Evolutionary conservation across 306 rosid genomes (phyloP), one percentile per base, ranked within the genome.

Genomic region (Quercus engelmannii): DNA sequence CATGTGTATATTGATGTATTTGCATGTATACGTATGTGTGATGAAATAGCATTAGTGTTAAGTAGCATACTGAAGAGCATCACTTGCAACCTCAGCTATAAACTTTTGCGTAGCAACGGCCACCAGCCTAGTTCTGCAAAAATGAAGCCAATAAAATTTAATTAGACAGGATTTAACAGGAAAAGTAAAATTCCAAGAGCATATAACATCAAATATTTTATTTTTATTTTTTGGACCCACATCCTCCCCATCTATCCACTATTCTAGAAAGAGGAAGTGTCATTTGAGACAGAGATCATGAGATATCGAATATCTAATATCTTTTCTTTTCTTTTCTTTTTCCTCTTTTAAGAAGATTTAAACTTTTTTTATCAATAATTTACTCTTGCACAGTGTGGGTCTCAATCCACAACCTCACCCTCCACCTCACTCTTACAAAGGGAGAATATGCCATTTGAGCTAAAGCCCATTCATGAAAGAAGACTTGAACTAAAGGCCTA

Each of bases 41-140:
- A 71, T 51, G 61, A 43, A 64, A 67, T 33, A 9, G 54, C 5
- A 69, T 59, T 25, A 76, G 14, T 67, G 54, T 30, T 33, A 63
- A 70, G 74, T 4, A 61, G 79, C 91, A 80, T 90, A 89, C 94
- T 79, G 89, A 74, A 90, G 94, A 58, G 93, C 92, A 79, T 89
- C 91, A 21, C 85, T 90, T 19, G 96, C 96, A 79, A 93, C 92
- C 83, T 91, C 97, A 33, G 92, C 93, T 41, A 93, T 96, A 85
- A 93, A 93, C 85, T 91, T 93, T 86, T 93, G 96, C 7, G 94
- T 89, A 71, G 97, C 97, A 78, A 91, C 94, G 68, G 94, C 97
- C 55, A 93, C 96, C 71, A 91, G 80, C 79, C 97, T 88, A 74
- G 90, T 89, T 86, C 96, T 93, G 92, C 65, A 55, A 85, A 31